phyloP scores from a whole-genome alignment of 805 yeast species.

The Schizosaccharomyces japonicus region DNA sequence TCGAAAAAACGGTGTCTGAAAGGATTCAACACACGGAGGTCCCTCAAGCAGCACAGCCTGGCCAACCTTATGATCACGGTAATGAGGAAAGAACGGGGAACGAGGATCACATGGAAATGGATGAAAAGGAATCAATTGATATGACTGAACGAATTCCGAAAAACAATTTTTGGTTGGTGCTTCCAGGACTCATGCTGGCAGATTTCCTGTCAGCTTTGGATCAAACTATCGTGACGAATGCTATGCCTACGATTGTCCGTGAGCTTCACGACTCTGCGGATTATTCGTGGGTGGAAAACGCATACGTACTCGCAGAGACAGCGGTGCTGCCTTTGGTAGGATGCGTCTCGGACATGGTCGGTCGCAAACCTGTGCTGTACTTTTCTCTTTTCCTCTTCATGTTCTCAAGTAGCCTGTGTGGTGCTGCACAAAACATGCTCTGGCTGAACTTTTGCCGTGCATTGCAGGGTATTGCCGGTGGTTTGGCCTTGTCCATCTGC shows the following conservation, averaged over 20 bases:
- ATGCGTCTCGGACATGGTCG: slow-evolving; percentile 34
- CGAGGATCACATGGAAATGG: too few relatives aligned
- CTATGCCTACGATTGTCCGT: slow-evolving; percentile 33
- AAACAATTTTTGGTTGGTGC: background rate
- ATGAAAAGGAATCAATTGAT: too few relatives aligned
- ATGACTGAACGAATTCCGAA: too few relatives aligned
- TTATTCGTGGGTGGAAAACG: slow-evolving; percentile 38
- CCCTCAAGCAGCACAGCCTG: too few relatives aligned
- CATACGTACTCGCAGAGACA: slow-evolving; percentile 36
- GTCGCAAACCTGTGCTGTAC: slow-evolving; percentile 19
- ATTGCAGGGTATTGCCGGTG: slow-evolving; percentile 47
- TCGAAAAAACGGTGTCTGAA: too few relatives aligned
- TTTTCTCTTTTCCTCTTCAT: slow-evolving; percentile 21
- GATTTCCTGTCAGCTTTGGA: slow-evolving; percentile 33
- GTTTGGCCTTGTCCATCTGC: slow-evolving; percentile 23
- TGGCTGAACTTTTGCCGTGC: slow-evolving; percentile 47
- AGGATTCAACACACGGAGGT: too few relatives aligned
- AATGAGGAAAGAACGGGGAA: too few relatives aligned
- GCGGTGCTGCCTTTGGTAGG: slow-evolving; percentile 54
- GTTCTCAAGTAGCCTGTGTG: slow-evolving; percentile 27
- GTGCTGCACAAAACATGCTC: slow-evolving; percentile 22
- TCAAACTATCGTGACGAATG: slow-evolving; percentile 35
- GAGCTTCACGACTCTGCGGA: slow-evolving; percentile 22
- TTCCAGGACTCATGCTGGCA: slow-evolving; percentile 14
- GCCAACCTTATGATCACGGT: too few relatives aligned